Base-by-base conservation (phyloP, 192 early-diverging fungal genomes). In the Linnemannia schmuckeri region DNA sequence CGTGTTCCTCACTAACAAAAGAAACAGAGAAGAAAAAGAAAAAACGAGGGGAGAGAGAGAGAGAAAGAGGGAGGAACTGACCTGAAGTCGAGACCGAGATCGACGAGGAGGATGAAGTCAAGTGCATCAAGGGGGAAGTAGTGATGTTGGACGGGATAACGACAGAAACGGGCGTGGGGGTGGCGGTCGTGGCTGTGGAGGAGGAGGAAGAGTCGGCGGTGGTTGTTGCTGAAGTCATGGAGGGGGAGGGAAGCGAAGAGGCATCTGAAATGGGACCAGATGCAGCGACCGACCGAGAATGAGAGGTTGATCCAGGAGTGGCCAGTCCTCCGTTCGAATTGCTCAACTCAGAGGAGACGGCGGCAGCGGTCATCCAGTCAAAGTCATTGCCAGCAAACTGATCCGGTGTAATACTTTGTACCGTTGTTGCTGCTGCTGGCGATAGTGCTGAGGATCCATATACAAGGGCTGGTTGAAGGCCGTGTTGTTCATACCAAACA, bases 381-480 rank as follows among this genome's bases (percentile, higher is more conserved):
- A 82, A 82, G 47, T 57, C 80, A 44, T 30, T 76, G 20, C 74
- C 74, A 20, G 55, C 35, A 46, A 76, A 82, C 6, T 76, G 80
- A 47, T 82, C 80, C 44, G 80, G 80, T 22, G 80, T 82, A 3
- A 82, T 52, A 33, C 74, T 82, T 8, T 82, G 80, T 4, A 76
- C 10, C 40, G 80, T 81, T 8, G 80, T 76, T 75, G 74, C 9
- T 41, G 80, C 33, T 75, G 74, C 3, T 82, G 71, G 12, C 70
- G 81, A 66, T 73, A 82, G 5, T 71, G 70, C 38, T 77, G 75
- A 24, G 81, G 38, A 13, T 77, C 75, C 12, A 77, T 54, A 30
- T 63, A 82, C 13, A 77, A 1, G 37, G 46, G 15, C 24, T 82
- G 72, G 20, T 66, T 70, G 37, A 72, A 24, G 1, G 42, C 63